Base-by-base conservation (phyloP, 129 eudicot species). In the Daucus carota region DNA sequence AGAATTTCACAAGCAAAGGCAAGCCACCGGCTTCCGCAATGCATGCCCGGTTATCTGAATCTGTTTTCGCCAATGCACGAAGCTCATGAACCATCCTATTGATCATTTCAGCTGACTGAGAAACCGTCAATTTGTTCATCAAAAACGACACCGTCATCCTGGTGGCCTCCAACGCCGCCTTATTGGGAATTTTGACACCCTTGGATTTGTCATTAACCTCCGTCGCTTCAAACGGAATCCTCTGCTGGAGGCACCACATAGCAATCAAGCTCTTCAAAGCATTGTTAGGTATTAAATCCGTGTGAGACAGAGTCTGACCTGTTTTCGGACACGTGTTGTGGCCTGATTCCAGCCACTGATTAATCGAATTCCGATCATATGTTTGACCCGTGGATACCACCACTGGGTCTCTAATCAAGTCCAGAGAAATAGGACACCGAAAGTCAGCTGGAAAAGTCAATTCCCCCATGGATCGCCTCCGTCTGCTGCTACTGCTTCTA, bases 281-380 rank as follows among this genome's bases (percentile, higher is more conserved):
- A 8, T 38, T 68, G 75, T 94, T 94, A 1, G 98, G 93, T 29
- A 94, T 89, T 43, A 89, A 84, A 44, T 83, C 89, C 76, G 90
- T 81, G 85, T 91, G 93, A 82, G 85, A 75, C 83, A 94, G 78
- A 6, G 85, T 80, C 81, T 94, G 98, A 72, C 97, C 96, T 4
- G 98, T 94, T 70, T 91, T 94, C 0, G 98, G 98, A 83, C 98
- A 94, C 82, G 98, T 91, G 77, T 84, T 81, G 80, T 91, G 98
- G 5, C 97, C 98, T 15, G 98, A 87, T 86, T 91, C 98, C 34
- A 94, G 83, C 98, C 98, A 94, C 6, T 74, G 80, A 43, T 65
- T 83, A 43, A 94, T 94, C 0, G 98, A 94, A 5, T 79, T n/a
- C 22, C 97, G 89, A 43, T 94, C 98, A 32, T 94, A 94, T 0